Evolutionary conservation across 352 stramenopile species (phyloP).

Genomic region (Globisporangium cederbergense): DNA sequence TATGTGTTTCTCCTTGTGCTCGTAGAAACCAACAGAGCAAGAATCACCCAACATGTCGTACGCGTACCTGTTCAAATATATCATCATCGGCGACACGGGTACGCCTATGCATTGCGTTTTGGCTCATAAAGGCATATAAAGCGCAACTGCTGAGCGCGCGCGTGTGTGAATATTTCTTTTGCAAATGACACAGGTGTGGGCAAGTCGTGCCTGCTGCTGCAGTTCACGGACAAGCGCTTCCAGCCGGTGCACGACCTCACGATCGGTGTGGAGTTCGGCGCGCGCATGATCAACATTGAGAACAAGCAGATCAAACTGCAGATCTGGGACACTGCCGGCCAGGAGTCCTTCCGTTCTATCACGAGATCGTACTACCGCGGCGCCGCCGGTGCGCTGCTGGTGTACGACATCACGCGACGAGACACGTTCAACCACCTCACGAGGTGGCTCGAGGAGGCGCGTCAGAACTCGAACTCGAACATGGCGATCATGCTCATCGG

Average conservation of each 20-base stretch:
- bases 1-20: background rate
- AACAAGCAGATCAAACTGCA: slow-evolving; percentile 98
- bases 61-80: slow-evolving; percentile 97
- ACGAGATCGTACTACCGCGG: slow-evolving; percentile 99
- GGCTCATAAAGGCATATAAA: background rate
- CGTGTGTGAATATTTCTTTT: background rate
- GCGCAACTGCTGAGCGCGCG: background rate
- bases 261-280: slow-evolving; percentile 99
- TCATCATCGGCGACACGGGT: slow-evolving; percentile 99
- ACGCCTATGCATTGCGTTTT: background rate
- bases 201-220: slow-evolving; percentile 99
- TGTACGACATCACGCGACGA: slow-evolving; percentile 98
- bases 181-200: slow-evolving; percentile 88
- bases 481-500: slow-evolving; percentile 99
- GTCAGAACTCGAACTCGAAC: slow-evolving; percentile 98
- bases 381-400: slow-evolving; percentile 94
- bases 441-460: slow-evolving; percentile 97
- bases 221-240: slow-evolving; percentile 99
- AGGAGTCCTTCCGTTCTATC: slow-evolving; percentile 99
- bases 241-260: slow-evolving; percentile 99
- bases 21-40: background rate
- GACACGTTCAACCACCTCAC: slow-evolving; percentile 99
- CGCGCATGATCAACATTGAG: slow-evolving; percentile 98
- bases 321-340: slow-evolving; percentile 98
- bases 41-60: slow-evolving; percentile 82